Evolutionary conservation across 2,329 filamentous ascomycete species (phyloP).

Genomic region (Monilinia laxa): DNA sequence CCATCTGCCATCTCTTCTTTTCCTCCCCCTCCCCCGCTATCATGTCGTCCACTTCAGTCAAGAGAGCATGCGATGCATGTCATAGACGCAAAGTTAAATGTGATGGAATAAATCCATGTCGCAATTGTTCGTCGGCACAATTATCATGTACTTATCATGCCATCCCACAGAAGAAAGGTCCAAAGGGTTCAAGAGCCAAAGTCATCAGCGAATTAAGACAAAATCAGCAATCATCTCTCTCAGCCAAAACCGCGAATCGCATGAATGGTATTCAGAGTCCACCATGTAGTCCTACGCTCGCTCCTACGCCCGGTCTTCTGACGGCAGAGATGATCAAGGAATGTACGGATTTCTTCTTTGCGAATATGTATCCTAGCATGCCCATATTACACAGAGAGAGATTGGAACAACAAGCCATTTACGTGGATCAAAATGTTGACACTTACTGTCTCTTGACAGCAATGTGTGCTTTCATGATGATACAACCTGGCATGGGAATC

Average conservation of each 20-base stretch:
- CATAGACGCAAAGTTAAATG: conserved; percentile 75
- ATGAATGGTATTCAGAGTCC: conserved; percentile 55
- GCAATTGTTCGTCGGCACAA: conserved; percentile 66
- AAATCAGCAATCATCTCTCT: conserved; percentile 64
- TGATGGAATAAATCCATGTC: conserved; percentile 68
- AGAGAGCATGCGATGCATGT: conserved; percentile 69
- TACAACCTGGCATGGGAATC: conserved; percentile 66
- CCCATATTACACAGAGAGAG: conserved; percentile 60
- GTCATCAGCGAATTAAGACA: conserved; percentile 72
- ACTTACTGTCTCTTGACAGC: conserved; percentile 64
- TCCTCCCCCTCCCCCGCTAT: neutral
- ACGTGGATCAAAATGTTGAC: conserved; percentile 62
- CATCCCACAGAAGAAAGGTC: conserved; percentile 73
- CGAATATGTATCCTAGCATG: conserved; percentile 62
- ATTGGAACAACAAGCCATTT: conserved; percentile 58
- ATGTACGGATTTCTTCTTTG: conserved; percentile 67
- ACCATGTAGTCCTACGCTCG: conserved; percentile 48
- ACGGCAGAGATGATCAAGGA: conserved; percentile 63
- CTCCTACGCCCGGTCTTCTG: conserved; percentile 60
- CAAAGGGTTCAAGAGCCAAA: conserved; percentile 71
- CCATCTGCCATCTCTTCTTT: neutral
- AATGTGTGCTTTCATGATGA: conserved; percentile 66
- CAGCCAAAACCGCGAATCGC: conserved; percentile 60
- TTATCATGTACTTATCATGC: conserved; percentile 73
- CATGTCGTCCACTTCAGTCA: conserved; percentile 43